Base-by-base conservation (phyloP, 2,329 filamentous ascomycete species). In the Fusarium sp. region DNA sequence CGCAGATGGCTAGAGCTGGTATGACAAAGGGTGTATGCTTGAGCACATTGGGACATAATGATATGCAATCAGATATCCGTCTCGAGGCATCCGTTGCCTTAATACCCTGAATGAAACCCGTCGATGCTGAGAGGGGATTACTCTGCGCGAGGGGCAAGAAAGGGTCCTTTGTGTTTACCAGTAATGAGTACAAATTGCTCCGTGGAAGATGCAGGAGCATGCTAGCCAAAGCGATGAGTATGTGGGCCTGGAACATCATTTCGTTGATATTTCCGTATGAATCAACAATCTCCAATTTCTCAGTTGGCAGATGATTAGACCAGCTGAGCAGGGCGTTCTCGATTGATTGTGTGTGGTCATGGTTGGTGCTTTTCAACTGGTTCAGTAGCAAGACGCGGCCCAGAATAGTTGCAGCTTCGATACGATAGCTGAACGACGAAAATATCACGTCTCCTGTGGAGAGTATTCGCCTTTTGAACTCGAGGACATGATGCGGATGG, bases 181-280 rank as follows among this genome's bases (percentile, higher is more conserved):
- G n/a, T 0, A 68, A 26, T 5, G 67, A 46, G 14, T 71, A 53
- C 0, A 68, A n/a, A 6, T 56, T 70, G 17, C 68, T 71, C 1
- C 72, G 60, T 5, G 72, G 72, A 1, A 74, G 61, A n/a, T 74
- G 72, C 1, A 74, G 36, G 0, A 71, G 31, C 66, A 74, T 74
- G 20, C 60, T 62, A 1, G 72, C 66, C 10, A 74, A 46, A 1
- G 69, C 66, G 1, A 74, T 72, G 14, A 72, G 58, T 43, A 61
- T 58, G 7, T 74, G 66, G 0, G 72, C 72, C 18, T 74, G 72
- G 1, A 74, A 72, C 66, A 74, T 66, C 50, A 74, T 74, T 22
- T 74, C 71, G 17, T 74, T 71, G 1, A 72, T 68, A 3, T 71
- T 65, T 0, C 72, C 72, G 10, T 70, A 74, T 0, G 60, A 52